Base-by-base conservation (phyloP, 495 filamentous ascomycete genomes). In the Aspergillus biplanus region DNA sequence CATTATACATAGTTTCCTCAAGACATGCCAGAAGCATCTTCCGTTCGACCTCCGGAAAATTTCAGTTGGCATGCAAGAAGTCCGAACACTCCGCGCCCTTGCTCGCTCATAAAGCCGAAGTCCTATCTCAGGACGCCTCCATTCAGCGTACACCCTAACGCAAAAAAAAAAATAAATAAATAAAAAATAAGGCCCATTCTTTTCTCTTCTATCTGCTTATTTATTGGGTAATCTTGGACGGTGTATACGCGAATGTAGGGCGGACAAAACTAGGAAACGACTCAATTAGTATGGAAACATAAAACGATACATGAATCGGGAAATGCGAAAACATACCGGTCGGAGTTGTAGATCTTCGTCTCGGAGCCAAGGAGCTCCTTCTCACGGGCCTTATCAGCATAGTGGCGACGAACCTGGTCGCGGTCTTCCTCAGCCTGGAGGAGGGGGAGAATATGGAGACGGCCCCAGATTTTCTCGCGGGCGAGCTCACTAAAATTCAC, bases 341-440 rank as follows among this genome's bases (percentile, higher is more conserved):
- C 92, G 63, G 87, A 88, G 80, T 98, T 86, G 76, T 98, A 99
- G 35, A 95, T 85, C 70, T 86, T 87, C 31, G 82, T 82, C 76
- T 94, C 90, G 65, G 85, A 83, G 33, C 94, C 94, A 67, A 97
- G 69, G 57, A 99, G 81, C 78, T 91, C 88, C 85, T 91, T 91
- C 85, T 97, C 96, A 48, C 95, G 82, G 59, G 86, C 91, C 82
- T 92, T 86, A 71, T 96, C 90, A 53, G 96, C 95, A 59, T 87
- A 86, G 72, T 92, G 82, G 66, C 93, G 80, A 52, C 95, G 85
- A 66, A 96, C 93, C 71, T 91, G 87, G 80, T 99, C 95, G 52
- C 95, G 89, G 81, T 99, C 95, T 71, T 94, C 91, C 73, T 99
- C 95, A 59, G 95, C 95, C 71, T 97, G 93, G 56, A 99, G 87